Percentiles rank a stretch among this genome's conserved stretches.
These are phyloP conservation scores for Terana coerulea DNA, from an alignment of 768 basidiomycete genomes.

Conservation along the genomic window DNA sequence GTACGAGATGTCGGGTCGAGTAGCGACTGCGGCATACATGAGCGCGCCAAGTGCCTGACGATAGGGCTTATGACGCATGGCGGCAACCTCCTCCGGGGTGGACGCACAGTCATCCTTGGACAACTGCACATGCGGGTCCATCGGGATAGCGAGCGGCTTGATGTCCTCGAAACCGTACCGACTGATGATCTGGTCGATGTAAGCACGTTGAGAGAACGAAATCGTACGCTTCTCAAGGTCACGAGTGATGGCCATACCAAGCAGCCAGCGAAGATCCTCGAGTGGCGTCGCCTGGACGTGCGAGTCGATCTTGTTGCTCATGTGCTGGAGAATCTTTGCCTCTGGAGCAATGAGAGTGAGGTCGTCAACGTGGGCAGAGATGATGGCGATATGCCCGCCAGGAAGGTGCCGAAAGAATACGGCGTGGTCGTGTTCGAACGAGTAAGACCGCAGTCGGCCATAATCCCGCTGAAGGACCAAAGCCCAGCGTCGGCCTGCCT, in stretches of 20 bases:
- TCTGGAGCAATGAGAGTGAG: background rate
- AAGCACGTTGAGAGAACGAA: conserved; percentile 24
- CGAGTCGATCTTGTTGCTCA: background rate
- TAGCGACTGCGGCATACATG: conserved; percentile 27
- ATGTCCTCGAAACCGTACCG: conserved; percentile 25
- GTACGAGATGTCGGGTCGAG: conserved; percentile 28
- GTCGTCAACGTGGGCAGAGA: conserved; percentile 6
- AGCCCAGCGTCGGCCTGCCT: conserved; percentile 13
- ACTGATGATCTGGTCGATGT: conserved; percentile 28
- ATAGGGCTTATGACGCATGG: too few relatives aligned
- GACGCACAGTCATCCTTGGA: too few relatives aligned
- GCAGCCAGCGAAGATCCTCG: conserved; percentile 13
- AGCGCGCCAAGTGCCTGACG: conserved; percentile 23
- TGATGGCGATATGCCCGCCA: background rate
- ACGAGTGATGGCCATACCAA: conserved; percentile 25
- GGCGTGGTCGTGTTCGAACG: conserved; percentile 6
- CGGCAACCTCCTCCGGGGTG: too few relatives aligned
- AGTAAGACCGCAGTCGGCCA: background rate
- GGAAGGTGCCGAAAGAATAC: background rate
- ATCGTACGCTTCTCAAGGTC: conserved; percentile 20
- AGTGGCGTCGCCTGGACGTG: conserved; percentile 7
- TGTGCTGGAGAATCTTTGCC: background rate
- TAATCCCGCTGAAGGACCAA: background rate
- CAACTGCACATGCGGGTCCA: too few relatives aligned
- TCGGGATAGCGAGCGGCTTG: conserved; percentile 26